phyloP scores from a whole-genome alignment of 805 yeast species.

The Ogataea degrootiae region DNA sequence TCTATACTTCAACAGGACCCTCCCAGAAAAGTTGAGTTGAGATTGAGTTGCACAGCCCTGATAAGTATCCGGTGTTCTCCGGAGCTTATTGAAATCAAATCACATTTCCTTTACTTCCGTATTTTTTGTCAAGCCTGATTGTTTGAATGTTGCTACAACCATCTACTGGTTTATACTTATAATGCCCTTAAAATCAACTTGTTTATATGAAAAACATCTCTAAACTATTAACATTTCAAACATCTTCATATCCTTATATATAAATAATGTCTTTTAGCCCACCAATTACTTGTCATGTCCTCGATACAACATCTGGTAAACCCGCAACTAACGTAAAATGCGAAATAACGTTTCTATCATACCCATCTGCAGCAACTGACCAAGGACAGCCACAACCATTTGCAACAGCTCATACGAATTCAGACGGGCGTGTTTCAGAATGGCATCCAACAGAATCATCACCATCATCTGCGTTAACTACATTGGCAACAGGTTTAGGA shows the following conservation, averaged over 20 bases:
- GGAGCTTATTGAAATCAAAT: too few species aligned
- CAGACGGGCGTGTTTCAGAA: conserved; percentile 71
- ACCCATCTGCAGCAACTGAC: conserved; percentile 10
- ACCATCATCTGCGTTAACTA: conserved; percentile 14
- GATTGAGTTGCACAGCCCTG: too few species aligned
- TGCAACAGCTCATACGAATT: conserved; percentile 67
- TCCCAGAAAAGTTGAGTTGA: too few species aligned
- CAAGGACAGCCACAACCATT: conserved; percentile 34
- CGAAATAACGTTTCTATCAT: conserved; percentile 42
- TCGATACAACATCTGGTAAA: conserved; percentile 77
- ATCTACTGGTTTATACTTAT: too few species aligned
- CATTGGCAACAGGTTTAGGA: conserved; percentile 3
- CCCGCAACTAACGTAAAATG: conserved; percentile 81
- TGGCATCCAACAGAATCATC: conserved; percentile 47
- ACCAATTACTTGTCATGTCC: conserved; percentile 84
- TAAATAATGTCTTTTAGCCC: conserved; percentile 25
- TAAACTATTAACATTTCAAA: too few species aligned
- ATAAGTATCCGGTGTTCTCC: too few species aligned
- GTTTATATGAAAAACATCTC: too few species aligned
- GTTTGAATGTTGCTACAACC: too few species aligned
- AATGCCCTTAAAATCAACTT: too few species aligned
- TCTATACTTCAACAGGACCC: too few species aligned
- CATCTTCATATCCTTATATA: not conserved
- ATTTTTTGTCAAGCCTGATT: too few species aligned
- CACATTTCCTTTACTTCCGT: too few species aligned